Evolutionary conservation across 495 filamentous ascomycete species (phyloP).

Genomic region (Thozetella sp.): DNA sequence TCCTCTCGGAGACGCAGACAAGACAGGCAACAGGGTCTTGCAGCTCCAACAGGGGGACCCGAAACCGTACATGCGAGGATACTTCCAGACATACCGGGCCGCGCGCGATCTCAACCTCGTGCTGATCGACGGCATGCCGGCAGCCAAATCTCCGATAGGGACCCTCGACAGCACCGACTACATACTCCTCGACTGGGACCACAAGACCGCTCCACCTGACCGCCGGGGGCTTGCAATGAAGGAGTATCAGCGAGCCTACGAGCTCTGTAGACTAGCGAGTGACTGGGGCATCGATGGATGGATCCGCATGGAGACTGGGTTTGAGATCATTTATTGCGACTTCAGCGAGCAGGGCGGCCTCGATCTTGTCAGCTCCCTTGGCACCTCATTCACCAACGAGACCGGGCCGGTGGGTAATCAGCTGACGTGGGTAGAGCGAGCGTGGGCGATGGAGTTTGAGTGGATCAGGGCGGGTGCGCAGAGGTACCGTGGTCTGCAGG

Average conservation of each 20-base stretch:
- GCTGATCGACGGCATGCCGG: not conserved
- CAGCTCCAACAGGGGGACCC: not conserved
- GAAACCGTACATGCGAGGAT: not conserved
- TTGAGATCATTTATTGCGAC: slow-evolving; percentile 1
- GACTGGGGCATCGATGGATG: not conserved
- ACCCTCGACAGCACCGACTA: slow-evolving; percentile 1
- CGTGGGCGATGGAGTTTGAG: not conserved
- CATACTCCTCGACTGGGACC: not conserved
- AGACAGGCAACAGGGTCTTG: not conserved
- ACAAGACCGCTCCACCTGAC: not conserved
- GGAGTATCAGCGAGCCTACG: not conserved
- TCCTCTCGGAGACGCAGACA: not conserved
- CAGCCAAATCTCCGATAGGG: not conserved
- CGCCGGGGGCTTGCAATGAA: not conserved
- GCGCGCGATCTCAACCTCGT: not conserved
- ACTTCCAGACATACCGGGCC: not conserved
- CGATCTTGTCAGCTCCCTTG: not conserved
- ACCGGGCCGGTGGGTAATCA: not conserved
- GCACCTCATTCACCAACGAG: not conserved
- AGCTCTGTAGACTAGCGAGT: not conserved
- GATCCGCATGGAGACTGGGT: not conserved
- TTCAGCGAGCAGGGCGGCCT: not conserved
- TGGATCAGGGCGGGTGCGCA: not conserved
- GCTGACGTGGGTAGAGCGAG: not conserved
- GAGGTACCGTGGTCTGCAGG: not conserved